These are phyloP conservation scores for Quercus phellos DNA, from an alignment of 331 rosid species.

Conservation along the genomic window DNA sequence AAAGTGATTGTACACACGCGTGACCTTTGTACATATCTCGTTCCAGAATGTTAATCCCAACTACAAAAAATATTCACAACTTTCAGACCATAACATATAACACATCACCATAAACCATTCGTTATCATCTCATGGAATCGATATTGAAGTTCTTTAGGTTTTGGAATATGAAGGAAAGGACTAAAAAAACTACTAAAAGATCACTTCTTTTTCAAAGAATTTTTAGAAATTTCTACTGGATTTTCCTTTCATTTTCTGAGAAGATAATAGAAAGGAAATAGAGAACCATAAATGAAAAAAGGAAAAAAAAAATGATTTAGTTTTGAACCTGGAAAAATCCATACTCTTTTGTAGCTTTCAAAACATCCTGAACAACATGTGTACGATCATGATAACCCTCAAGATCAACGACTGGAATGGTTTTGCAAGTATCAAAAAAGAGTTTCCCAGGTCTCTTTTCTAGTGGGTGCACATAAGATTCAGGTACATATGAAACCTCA, in stretches of 20 bases:
- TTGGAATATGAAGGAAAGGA: background rate
- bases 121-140: background rate
- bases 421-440: background rate
- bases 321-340: conserved; percentile 46
- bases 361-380: conserved; percentile 27
- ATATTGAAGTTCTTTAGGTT: background rate
- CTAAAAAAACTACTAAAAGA: background rate
- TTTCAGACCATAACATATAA: too few relatives aligned
- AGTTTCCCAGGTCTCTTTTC: conserved; percentile 45
- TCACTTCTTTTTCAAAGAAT: background rate
- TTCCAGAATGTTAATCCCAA: background rate
- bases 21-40: background rate
- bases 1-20: too few relatives aligned
- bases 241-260: background rate
- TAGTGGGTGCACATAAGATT: conserved; percentile 45
- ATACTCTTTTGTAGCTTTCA: conserved; percentile 36
- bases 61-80: too few relatives aligned
- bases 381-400: background rate
- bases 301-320: background rate
- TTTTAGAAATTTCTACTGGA: background rate
- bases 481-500: conserved; percentile 34
- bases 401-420: conserved; percentile 54
- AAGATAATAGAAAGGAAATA: background rate
- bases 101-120: too few relatives aligned
- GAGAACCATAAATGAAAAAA: background rate